Conservation (phyloP, 371 early-diverging fungal species). For the Mortierella sp. region DNA sequence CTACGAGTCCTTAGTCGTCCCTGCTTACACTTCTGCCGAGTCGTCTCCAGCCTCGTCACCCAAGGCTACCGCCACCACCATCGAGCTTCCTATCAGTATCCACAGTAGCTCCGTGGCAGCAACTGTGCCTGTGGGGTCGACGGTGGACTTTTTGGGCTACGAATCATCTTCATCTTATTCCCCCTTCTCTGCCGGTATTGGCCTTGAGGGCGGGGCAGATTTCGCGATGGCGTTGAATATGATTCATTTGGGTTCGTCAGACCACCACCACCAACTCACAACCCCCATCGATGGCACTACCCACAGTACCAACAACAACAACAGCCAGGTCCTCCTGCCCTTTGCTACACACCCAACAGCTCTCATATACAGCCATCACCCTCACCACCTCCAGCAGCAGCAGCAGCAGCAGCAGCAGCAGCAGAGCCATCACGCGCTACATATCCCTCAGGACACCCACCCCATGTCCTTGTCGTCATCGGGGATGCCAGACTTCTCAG, state of each 20-base stretch:
- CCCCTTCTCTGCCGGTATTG: neutral
- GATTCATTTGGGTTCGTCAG: neutral
- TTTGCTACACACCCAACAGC: neutral
- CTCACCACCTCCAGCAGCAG: neutral
- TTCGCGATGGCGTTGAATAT: neutral
- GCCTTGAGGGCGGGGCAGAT: neutral
- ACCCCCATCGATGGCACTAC: neutral
- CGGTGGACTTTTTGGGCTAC: neutral
- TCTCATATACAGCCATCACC: neutral
- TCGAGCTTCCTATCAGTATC: neutral
- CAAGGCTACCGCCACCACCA: neutral
- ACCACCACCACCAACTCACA: neutral
- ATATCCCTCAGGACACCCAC: neutral
- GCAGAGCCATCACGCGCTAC: neutral
- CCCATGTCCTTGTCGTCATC: neutral
- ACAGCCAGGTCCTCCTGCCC: neutral
- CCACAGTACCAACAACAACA: neutral
- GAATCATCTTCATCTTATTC: neutral
- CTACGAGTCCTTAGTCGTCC: slow-evolving; percentile 5
- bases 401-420: neutral
- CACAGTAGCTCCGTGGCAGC: neutral
- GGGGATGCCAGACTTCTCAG: neutral
- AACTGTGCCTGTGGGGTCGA: neutral
- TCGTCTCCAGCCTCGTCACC: slow-evolving; percentile 2
- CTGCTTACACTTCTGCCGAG: neutral